These are phyloP conservation scores for Penicillium malachiteum DNA, from an alignment of 495 filamentous ascomycete genomes.

Conservation along the genomic window DNA sequence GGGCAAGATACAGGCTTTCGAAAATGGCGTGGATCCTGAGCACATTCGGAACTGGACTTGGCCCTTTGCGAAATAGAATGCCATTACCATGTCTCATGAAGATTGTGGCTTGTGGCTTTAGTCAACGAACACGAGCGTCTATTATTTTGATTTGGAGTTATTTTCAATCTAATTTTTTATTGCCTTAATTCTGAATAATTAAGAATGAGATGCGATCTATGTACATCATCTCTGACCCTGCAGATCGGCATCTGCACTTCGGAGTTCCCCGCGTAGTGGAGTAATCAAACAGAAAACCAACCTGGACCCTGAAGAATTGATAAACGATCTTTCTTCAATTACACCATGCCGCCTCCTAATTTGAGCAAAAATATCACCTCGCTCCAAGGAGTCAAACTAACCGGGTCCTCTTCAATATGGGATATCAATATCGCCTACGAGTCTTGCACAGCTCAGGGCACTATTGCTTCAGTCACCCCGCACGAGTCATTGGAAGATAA, in stretches of 20 bases:
- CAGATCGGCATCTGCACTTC: neutral
- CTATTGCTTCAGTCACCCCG: constrained; percentile 41
- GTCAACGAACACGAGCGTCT: neutral
- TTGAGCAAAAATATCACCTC: constrained; percentile 19
- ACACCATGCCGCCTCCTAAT: constrained; percentile 26
- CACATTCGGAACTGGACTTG: constrained; percentile 64
- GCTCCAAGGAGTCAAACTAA: constrained; percentile 41
- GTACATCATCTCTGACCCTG: neutral
- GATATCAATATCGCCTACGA: constrained; percentile 38
- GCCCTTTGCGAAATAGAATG: constrained; percentile 38
- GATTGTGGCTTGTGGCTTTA: neutral
- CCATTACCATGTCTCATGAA: neutral
- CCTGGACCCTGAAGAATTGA: neutral
- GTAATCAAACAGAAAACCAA: neutral
- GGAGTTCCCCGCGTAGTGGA: constrained; percentile 1
- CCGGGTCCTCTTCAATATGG: constrained; percentile 36
- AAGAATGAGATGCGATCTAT: neutral
- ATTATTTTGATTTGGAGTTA: neutral
- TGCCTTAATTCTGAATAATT: neutral
- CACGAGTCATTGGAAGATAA: constrained; percentile 16
- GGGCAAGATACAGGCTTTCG: constrained; percentile 58
- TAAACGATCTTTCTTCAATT: neutral
- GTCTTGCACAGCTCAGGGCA: constrained; percentile 21
- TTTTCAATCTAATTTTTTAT: neutral
- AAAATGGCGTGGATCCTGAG: constrained; percentile 65